Conservation (phyloP, 495 filamentous ascomycete species). For the Sabuloglossum arenarium region DNA sequence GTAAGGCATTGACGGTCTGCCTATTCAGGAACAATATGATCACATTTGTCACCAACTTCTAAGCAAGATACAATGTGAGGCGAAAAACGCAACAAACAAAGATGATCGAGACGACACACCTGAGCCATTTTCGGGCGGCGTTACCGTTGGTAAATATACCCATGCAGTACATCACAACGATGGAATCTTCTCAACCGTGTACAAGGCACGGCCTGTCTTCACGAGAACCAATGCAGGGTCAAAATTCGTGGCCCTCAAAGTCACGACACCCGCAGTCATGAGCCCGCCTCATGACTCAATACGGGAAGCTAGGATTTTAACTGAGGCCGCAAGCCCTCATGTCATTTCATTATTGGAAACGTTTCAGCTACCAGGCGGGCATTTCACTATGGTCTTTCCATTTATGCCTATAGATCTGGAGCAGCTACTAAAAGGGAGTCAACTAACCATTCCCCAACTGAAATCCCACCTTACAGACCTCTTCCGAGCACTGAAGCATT, state of each 20-base stretch:
- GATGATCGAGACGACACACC: not conserved
- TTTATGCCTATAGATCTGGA: slow-evolving; percentile 56
- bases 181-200: slow-evolving; percentile 71
- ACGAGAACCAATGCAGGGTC: slow-evolving; percentile 10
- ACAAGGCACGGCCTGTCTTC: slow-evolving; percentile 26
- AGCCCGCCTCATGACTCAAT: slow-evolving; percentile 60
- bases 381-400: slow-evolving; percentile 63
- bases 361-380: slow-evolving; percentile 47
- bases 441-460: slow-evolving; percentile 24
- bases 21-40: slow-evolving; percentile 24
- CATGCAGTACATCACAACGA: slow-evolving; percentile 48
- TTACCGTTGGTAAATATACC: slow-evolving; percentile 39
- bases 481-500: slow-evolving; percentile 47
- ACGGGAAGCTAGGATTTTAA: slow-evolving; percentile 57
- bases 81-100: not conserved
- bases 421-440: slow-evolving; percentile 29
- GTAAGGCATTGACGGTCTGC: not conserved
- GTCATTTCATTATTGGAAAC: slow-evolving; percentile 49
- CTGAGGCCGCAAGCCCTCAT: slow-evolving; percentile 22
- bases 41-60: slow-evolving; percentile 18
- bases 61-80: not conserved
- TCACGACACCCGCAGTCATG: slow-evolving; percentile 53
- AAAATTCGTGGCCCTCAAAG: slow-evolving; percentile 54
- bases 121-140: not conserved
- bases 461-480: slow-evolving; percentile 36